These are phyloP conservation scores for Apiospora hydei DNA, from an alignment of 2,329 filamentous ascomycete genomes.

Conservation along the genomic window DNA sequence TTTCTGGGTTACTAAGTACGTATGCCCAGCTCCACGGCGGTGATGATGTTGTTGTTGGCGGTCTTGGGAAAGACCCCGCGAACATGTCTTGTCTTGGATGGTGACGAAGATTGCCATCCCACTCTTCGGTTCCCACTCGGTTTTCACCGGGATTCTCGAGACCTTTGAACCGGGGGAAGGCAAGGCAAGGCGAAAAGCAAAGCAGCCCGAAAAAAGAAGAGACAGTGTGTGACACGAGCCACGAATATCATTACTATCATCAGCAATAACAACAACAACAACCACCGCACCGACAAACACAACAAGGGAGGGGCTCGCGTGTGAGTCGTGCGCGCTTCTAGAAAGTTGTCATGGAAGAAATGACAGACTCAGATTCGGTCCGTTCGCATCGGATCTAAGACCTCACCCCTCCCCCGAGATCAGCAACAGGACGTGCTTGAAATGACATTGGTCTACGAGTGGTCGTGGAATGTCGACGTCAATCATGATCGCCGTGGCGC, in stretches of 20 bases:
- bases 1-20: background rate
- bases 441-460: background rate
- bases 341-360: slow-evolving; percentile 17
- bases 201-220: background rate
- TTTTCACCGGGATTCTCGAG: background rate
- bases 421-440: slow-evolving; percentile 29
- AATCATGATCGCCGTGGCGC: slow-evolving; percentile 25
- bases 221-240: slow-evolving; percentile 8
- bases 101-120: slow-evolving; percentile 3
- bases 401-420: slow-evolving; percentile 25
- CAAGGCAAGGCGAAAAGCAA: background rate
- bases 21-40: background rate
- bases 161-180: background rate
- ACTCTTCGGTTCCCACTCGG: background rate
- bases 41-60: background rate
- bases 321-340: background rate
- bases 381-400: slow-evolving; percentile 12
- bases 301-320: background rate
- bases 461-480: background rate
- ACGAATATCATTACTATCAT: background rate
- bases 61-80: background rate
- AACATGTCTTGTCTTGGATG: slow-evolving; percentile 13
- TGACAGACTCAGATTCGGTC: slow-evolving; percentile 12
- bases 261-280: background rate
- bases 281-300: background rate